phyloP scores from a whole-genome alignment of 2,329 filamentous ascomycete genomes.

The Amphichorda felina region DNA sequence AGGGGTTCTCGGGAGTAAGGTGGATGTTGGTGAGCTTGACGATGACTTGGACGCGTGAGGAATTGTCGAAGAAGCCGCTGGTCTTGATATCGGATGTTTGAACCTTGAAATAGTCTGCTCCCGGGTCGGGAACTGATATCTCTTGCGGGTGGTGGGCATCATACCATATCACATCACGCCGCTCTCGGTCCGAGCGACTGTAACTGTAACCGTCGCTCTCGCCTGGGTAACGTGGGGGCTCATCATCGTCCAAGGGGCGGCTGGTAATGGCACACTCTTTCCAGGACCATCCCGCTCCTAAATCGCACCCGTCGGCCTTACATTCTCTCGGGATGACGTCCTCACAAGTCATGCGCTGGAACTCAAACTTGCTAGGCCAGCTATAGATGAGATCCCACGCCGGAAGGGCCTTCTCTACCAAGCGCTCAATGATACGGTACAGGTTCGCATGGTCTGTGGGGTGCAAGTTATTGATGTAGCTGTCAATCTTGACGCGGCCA shows the following conservation, averaged over 20 bases:
- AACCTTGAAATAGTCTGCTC: conserved; percentile 4
- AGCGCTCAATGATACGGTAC: conserved; percentile 26
- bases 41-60: conserved; percentile 42
- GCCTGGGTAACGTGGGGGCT: conserved; percentile 8
- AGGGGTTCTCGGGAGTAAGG: conserved; percentile 43
- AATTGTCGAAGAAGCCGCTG: conserved; percentile 15
- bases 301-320: conserved; percentile 4
- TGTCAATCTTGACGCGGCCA: conserved; percentile 25
- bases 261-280: conserved; percentile 7
- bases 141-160: conserved; percentile 10
- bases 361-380: conserved; percentile 15
- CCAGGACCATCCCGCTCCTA: too few species aligned
- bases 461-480: conserved; percentile 43
- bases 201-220: conserved; percentile 8
- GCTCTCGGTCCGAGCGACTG: conserved; percentile 7
- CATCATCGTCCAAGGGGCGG: conserved; percentile 13
- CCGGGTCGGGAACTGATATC: conserved; percentile 7
- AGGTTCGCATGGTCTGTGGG: conserved; percentile 23
- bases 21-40: conserved; percentile 52
- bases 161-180: conserved; percentile 16
- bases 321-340: conserved; percentile 10
- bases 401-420: conserved; percentile 28
- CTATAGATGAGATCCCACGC: conserved; percentile 29
- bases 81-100: conserved; percentile 11
- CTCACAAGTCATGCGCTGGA: conserved; percentile 11